phyloP scores from a whole-genome alignment of 176 grass and related monocot species.

The Cenchrus fungigraminus region DNA sequence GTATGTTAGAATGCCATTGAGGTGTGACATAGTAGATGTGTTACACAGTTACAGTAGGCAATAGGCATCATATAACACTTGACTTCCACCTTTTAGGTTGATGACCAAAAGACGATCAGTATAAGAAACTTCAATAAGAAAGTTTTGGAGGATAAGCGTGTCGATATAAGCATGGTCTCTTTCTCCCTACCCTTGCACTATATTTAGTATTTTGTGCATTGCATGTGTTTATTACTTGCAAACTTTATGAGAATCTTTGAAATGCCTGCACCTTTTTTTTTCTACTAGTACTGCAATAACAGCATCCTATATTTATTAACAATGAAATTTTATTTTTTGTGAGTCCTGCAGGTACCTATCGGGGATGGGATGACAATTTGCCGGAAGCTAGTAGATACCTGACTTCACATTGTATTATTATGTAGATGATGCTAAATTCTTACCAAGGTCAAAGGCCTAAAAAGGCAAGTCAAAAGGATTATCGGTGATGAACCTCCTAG shows the following conservation, averaged over 20 bases:
- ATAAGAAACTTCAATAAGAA: slow-evolving; percentile 97
- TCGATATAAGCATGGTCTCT: slow-evolving; percentile 82
- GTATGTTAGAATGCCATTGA: slow-evolving; percentile 49
- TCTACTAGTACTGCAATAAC: neutral
- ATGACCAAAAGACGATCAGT: slow-evolving; percentile 81
- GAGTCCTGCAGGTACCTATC: slow-evolving; percentile 69
- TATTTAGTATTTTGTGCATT: neutral
- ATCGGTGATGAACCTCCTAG: neutral
- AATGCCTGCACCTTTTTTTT: neutral
- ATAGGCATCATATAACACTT: slow-evolving; percentile 8
- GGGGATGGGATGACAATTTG: slow-evolving; percentile 99
- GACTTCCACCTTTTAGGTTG: slow-evolving; percentile 51
- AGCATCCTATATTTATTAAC: slow-evolving; percentile 1
- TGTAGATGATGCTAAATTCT: slow-evolving; percentile 18
- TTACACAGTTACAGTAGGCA: neutral
- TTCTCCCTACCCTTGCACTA: slow-evolving; percentile 16
- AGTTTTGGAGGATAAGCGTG: slow-evolving; percentile 79
- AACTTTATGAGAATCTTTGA: neutral
- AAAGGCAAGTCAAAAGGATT: slow-evolving; percentile 20
- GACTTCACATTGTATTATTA: slow-evolving; percentile 7
- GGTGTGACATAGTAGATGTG: slow-evolving; percentile 2
- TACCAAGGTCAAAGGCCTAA: neutral
- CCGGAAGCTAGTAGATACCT: slow-evolving; percentile 64
- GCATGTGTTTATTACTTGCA: slow-evolving; percentile 3
- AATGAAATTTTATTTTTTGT: slow-evolving; percentile 32